A percentile compares a stretch with the other conserved stretches of the same genome.
Evolutionary conservation across 2,329 filamentous ascomycete species (phyloP).

Genomic region (Neopestalotiopsis clavispora): DNA sequence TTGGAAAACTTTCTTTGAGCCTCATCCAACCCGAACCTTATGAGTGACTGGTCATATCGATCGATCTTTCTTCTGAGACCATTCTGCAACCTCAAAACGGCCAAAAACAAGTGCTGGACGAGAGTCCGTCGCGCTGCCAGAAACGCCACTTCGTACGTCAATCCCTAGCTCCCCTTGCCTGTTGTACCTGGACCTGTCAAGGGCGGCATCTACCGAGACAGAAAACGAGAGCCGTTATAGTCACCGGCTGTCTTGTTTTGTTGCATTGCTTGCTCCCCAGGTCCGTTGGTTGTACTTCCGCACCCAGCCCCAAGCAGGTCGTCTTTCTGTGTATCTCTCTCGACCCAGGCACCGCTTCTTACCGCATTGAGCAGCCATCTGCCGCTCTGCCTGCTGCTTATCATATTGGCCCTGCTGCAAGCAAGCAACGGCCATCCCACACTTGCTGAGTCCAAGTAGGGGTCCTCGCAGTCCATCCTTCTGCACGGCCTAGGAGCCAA

Average conservation of each 20-base stretch:
- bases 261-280: not conserved
- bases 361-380: not conserved
- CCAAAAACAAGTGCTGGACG: not conserved
- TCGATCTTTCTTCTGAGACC: not conserved
- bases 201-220: not conserved
- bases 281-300: not conserved
- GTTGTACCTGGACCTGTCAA: not conserved
- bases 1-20: slow-evolving; percentile 13
- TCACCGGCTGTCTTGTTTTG: not conserved
- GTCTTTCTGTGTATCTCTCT: not conserved
- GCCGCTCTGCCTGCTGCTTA: not conserved
- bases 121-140: not conserved
- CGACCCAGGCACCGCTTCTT: not conserved
- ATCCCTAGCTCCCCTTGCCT: not conserved
- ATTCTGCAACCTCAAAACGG: not conserved
- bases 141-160: not conserved
- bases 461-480: not conserved
- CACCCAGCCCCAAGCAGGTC: not conserved
- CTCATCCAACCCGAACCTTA: slow-evolving; percentile 3
- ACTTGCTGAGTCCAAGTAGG: not conserved
- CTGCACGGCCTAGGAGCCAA: not conserved
- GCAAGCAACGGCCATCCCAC: not conserved
- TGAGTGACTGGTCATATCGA: slow-evolving; percentile 2
- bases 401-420: not conserved
- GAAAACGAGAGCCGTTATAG: not conserved